Conservation (phyloP, 768 basidiomycete species). For the Phlebiopsis flavidoalba region DNA sequence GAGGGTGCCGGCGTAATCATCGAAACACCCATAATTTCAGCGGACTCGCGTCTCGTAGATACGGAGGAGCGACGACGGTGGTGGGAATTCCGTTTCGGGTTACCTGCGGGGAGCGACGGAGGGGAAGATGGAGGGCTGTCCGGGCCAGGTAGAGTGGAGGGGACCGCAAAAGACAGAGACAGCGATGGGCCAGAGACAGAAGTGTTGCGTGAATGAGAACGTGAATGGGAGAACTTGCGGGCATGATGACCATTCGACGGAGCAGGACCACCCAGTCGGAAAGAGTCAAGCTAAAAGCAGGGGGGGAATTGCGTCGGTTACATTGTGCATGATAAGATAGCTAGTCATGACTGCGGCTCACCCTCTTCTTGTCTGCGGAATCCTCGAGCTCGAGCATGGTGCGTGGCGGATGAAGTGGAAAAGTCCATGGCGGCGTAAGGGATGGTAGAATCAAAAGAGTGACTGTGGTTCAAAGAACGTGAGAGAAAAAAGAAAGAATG, state of each 20-base stretch:
- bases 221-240: slow-evolving; percentile 46
- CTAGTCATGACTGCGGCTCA: slow-evolving; percentile 13
- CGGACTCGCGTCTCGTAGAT: slow-evolving; percentile 84
- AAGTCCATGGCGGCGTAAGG: slow-evolving; percentile 33
- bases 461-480: slow-evolving; percentile 31
- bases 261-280: slow-evolving; percentile 54
- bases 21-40: slow-evolving; percentile 84
- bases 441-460: slow-evolving; percentile 28
- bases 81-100: slow-evolving; percentile 66
- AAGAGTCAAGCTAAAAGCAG: slow-evolving; percentile 56
- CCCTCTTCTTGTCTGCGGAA: slow-evolving; percentile 38
- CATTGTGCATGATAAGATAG: neutral
- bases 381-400: slow-evolving; percentile 30
- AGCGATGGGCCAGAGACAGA: slow-evolving; percentile 35
- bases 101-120: slow-evolving; percentile 25
- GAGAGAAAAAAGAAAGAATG: slow-evolving; percentile 32
- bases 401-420: slow-evolving; percentile 22
- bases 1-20: slow-evolving; percentile 57
- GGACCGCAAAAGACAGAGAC: slow-evolving; percentile 29
- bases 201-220: slow-evolving; percentile 68
- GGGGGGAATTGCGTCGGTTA: neutral
- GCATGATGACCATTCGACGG: slow-evolving; percentile 30
- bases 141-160: slow-evolving; percentile 8
- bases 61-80: slow-evolving; percentile 85
- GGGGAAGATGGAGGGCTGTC: slow-evolving; percentile 34